Evolutionary conservation across 2,329 filamentous ascomycete genomes (phyloP), one percentile per base, ranked within the genome.

Genomic region (Xylaria sp.): DNA sequence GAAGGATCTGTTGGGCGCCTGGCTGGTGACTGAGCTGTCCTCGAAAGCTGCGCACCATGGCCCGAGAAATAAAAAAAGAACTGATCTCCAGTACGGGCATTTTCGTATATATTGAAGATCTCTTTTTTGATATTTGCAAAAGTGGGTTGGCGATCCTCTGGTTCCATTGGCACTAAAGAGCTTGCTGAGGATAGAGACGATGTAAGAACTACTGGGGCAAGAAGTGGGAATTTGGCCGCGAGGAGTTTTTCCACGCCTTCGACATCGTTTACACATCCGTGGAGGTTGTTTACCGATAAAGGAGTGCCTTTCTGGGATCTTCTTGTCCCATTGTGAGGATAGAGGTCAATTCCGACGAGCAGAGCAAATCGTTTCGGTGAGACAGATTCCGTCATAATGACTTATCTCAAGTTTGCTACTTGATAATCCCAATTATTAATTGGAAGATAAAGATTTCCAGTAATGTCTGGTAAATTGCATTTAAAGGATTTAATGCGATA

Each of bases 361-460:
- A 49, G 46, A 20, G 46, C 46, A 49, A 49, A 49, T 49, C 46
- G 46, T 20, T 20, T 49, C n/a, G 46, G 46, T n/a, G n/a, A n/a
- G n/a, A n/a, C n/a, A n/a, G n/a, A n/a, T n/a, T n/a, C n/a, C n/a
- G n/a, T n/a, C n/a, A n/a, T n/a, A n/a, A n/a, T n/a, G n/a, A n/a
- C n/a, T n/a, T n/a, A n/a, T n/a, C n/a, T n/a, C n/a, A n/a, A n/a
- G n/a, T n/a, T n/a, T n/a, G n/a, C n/a, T n/a, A n/a, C n/a, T n/a
- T n/a, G n/a, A n/a, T n/a, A n/a, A n/a, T n/a, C n/a, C n/a, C n/a
- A n/a, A n/a, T n/a, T n/a, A n/a, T n/a, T n/a, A n/a, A n/a, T n/a
- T n/a, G n/a, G n/a, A n/a, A n/a, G n/a, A n/a, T n/a, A n/a, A n/a
- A n/a, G n/a, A n/a, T n/a, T n/a, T n/a, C n/a, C n/a, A n/a, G n/a